These are phyloP conservation scores for Podaxis rugospora DNA, from an alignment of 768 basidiomycete species.

Conservation along the genomic window DNA sequence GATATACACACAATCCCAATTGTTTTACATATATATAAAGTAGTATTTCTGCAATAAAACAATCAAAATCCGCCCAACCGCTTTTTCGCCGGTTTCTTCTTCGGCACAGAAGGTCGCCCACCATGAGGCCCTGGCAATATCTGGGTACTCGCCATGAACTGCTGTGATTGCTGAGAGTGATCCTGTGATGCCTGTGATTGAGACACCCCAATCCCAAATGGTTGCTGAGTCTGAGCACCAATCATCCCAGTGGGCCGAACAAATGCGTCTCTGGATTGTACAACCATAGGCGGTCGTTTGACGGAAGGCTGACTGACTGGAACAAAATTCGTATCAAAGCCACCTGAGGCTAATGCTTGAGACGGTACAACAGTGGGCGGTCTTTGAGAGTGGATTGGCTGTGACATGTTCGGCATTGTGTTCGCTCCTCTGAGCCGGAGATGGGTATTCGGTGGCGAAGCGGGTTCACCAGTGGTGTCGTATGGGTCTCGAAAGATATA, in stretches of 20 bases:
- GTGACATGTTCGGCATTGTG: background rate
- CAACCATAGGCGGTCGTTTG: background rate
- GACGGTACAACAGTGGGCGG: conserved; percentile 8
- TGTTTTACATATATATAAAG: background rate
- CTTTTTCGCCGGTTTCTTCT: conserved; percentile 62
- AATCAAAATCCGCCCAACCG: conserved; percentile 70
- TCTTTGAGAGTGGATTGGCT: background rate
- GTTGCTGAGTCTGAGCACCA: background rate
- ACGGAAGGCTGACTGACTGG: background rate
- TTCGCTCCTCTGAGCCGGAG: background rate
- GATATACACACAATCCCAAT: background rate
- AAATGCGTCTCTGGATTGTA: conserved; percentile 7
- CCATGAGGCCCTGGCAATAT: conserved; percentile 68
- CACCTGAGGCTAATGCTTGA: background rate
- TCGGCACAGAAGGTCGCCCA: conserved; percentile 43
- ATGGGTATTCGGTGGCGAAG: background rate
- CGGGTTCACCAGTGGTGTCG: conserved; percentile 22
- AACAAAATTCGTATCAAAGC: background rate
- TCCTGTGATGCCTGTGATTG: conserved; percentile 9
- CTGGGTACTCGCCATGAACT: conserved; percentile 60
- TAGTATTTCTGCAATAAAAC: background rate
- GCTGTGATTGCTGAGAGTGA: conserved; percentile 28
- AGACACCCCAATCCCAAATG: background rate
- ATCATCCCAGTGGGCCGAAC: background rate
- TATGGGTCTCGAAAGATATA: conserved; percentile 58